Evolutionary conservation across 2,329 filamentous ascomycete species (phyloP).

Genomic region (Polytolypa hystricis): DNA sequence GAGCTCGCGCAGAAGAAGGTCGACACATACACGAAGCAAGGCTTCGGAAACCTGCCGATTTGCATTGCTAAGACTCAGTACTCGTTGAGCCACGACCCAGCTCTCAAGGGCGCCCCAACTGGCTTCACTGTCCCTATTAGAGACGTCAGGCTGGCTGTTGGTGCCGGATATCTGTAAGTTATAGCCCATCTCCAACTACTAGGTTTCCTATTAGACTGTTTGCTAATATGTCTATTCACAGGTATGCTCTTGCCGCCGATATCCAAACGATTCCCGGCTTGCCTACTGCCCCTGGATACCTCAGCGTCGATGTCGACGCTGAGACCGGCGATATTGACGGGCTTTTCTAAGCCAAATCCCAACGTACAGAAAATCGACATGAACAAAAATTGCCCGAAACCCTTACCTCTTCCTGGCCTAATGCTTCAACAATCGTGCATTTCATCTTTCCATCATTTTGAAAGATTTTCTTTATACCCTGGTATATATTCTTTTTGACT

Average conservation of each 20-base stretch:
- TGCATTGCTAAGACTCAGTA: slow-evolving; percentile 99
- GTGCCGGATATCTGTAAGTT: slow-evolving; percentile 77
- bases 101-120: slow-evolving; percentile 85
- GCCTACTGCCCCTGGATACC: slow-evolving; percentile 86
- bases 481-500: too few relatives aligned
- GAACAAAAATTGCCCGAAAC: too few relatives aligned
- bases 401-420: too few relatives aligned
- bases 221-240: slow-evolving; percentile 34
- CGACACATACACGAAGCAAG: slow-evolving; percentile 85
- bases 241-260: slow-evolving; percentile 87
- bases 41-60: slow-evolving; percentile 84
- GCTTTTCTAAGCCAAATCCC: slow-evolving; percentile 60
- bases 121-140: slow-evolving; percentile 92
- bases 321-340: slow-evolving; percentile 82
- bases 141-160: slow-evolving; percentile 86
- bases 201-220: slow-evolving; percentile 4
- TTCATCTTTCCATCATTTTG: too few relatives aligned
- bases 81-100: slow-evolving; percentile 83
- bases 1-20: slow-evolving; percentile 93
- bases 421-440: too few relatives aligned
- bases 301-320: slow-evolving; percentile 76
- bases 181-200: neutral
- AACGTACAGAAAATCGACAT: neutral
- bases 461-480: too few relatives aligned
- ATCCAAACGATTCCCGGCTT: slow-evolving; percentile 97